phyloP scores from a whole-genome alignment of 805 yeast genomes.

The Pichia pseudocactophila region DNA sequence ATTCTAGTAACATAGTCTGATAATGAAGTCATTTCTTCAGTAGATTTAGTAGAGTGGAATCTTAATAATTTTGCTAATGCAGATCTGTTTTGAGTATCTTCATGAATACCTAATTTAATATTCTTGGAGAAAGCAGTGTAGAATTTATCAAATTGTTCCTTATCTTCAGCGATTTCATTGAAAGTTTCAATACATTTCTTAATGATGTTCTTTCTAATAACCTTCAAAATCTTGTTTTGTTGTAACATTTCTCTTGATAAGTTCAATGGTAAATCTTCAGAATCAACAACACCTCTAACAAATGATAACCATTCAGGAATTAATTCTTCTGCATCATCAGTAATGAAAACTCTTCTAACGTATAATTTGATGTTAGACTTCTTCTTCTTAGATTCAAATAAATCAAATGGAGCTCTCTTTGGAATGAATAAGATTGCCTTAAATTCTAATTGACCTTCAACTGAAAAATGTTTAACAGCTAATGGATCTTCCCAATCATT shows the following conservation, averaged over 20 bases:
- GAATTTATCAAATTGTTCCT: conserved; percentile 97
- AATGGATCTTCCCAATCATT: conserved; percentile 99
- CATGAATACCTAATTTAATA: conserved; percentile 98
- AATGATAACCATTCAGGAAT: conserved; percentile 98
- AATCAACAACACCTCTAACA: conserved; percentile 98
- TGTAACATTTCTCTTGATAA: conserved; percentile 99
- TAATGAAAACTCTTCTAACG: conserved; percentile 98
- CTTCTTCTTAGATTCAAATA: conserved; percentile 98
- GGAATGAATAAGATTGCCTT: conserved; percentile 96
- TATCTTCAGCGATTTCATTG: conserved; percentile 98
- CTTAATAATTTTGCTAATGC: conserved; percentile 94
- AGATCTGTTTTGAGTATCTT: conserved; percentile 94
- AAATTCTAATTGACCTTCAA: conserved; percentile 99
- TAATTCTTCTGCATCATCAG: conserved; percentile 98
- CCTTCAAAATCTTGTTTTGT: conserved; percentile 99
- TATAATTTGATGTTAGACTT: conserved; percentile 96
- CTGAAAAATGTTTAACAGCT: conserved; percentile 98
- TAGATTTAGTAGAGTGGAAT: conserved; percentile 92
- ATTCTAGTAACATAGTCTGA: conserved; percentile 97
- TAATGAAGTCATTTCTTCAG: conserved; percentile 89
- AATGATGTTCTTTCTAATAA: conserved; percentile 97
- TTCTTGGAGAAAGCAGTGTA: conserved; percentile 97
- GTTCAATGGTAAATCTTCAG: conserved; percentile 99
- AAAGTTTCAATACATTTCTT: conserved; percentile 97
- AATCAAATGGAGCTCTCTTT: conserved; percentile 98